phyloP scores from a whole-genome alignment of 768 basidiomycete genomes.

The Crepidotus variabilis region DNA sequence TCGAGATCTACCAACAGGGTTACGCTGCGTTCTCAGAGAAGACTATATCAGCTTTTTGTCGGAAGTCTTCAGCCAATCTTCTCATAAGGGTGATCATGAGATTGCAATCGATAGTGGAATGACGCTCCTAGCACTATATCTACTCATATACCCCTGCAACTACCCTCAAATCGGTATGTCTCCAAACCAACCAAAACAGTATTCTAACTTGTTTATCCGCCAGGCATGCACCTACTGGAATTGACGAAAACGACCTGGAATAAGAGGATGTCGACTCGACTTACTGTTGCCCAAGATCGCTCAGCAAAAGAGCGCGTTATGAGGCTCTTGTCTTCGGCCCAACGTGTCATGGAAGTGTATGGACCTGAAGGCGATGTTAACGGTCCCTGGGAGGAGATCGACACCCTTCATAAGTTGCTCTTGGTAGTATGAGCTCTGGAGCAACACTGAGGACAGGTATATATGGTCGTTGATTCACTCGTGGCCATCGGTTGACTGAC shows the following conservation, averaged over 20 bases:
- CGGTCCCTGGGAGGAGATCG: slow-evolving; percentile 56
- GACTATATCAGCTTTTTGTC: slow-evolving; percentile 55
- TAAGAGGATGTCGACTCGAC: slow-evolving; percentile 33
- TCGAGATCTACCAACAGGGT: slow-evolving; percentile 33
- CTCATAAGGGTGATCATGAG: slow-evolving; percentile 60
- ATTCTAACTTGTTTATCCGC: not conserved
- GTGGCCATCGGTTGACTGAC: not conserved
- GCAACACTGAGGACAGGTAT: not conserved
- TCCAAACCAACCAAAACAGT: not conserved
- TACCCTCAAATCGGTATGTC: slow-evolving; percentile 78
- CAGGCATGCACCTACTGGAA: slow-evolving; percentile 76
- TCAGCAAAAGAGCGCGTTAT: slow-evolving; percentile 25
- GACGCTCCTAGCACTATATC: slow-evolving; percentile 62
- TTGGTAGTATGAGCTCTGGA: not conserved
- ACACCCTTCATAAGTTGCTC: slow-evolving; percentile 39
- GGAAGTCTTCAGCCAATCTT: slow-evolving; percentile 61
- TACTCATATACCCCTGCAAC: slow-evolving; percentile 66
- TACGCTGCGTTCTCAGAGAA: slow-evolving; percentile 50
- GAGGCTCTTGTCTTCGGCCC: slow-evolving; percentile 37
- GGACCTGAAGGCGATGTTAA: slow-evolving; percentile 62
- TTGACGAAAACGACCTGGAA: slow-evolving; percentile 81
- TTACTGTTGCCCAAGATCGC: slow-evolving; percentile 12
- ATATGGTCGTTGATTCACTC: not conserved
- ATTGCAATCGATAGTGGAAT: slow-evolving; percentile 51
- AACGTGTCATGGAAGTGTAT: slow-evolving; percentile 39